A percentile compares a stretch with the other conserved stretches of the same genome.
Conservation (phyloP, 2,329 filamentous ascomycete species). For the Hyphodiscus sp. region DNA sequence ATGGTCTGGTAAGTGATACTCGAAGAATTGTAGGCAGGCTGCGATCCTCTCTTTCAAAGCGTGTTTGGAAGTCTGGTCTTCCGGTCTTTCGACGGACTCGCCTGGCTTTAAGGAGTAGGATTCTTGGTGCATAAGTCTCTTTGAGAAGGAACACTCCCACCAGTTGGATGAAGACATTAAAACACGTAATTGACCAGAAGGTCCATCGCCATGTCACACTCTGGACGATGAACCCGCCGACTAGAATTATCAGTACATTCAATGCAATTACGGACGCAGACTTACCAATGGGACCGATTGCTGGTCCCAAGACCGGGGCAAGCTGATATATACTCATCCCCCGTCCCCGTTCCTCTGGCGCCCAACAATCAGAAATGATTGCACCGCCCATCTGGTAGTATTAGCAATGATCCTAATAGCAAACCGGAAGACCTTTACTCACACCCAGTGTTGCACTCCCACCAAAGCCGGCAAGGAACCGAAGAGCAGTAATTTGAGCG, state of each 20-base stretch:
- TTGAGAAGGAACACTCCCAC: constrained; percentile 35
- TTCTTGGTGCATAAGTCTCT: constrained; percentile 42
- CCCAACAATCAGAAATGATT: constrained; percentile 39
- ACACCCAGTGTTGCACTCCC: constrained; percentile 38
- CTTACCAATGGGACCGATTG: constrained; percentile 33
- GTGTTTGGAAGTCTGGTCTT: constrained; percentile 37
- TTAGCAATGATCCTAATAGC: too few species aligned
- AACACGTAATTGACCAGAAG: constrained; percentile 41
- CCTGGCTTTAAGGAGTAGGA: constrained; percentile 37
- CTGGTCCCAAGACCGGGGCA: constrained; percentile 20
- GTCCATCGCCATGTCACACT: constrained; percentile 45
- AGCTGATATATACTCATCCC: constrained; percentile 29
- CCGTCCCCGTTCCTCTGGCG: constrained; percentile 37
- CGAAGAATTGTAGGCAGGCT: too few species aligned
- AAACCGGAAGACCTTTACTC: too few species aligned
- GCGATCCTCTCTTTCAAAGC: constrained; percentile 41
- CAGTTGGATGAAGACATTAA: constrained; percentile 35
- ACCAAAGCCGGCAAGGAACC: constrained; percentile 42
- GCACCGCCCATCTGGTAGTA: constrained; percentile 36
- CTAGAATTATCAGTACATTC: too few species aligned
- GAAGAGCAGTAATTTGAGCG: constrained; percentile 34
- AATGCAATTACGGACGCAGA: too few species aligned
- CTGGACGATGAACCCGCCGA: constrained; percentile 42
- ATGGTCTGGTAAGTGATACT: not conserved
- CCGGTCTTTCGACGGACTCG: constrained; percentile 43